Conservation (phyloP, 352 stramenopile species). For the Globisporangium heterothallicum region DNA sequence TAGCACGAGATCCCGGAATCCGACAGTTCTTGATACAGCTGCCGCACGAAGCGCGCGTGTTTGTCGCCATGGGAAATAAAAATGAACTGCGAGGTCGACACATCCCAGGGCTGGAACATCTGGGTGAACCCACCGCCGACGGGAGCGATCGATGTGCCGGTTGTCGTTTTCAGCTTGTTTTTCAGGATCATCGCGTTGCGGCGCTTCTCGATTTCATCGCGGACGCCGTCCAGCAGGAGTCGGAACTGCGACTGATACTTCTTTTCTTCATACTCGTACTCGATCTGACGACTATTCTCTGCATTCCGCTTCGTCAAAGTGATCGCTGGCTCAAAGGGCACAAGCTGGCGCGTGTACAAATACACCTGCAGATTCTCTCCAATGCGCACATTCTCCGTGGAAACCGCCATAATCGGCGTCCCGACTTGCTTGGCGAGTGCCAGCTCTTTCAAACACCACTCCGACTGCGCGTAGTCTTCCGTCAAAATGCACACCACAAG, state of each 20-base stretch:
- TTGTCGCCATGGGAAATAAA: conserved; percentile 79
- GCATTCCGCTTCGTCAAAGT: conserved; percentile 41
- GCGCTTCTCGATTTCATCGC: conserved; percentile 80
- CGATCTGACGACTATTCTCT: conserved; percentile 57
- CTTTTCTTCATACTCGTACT: conserved; percentile 72
- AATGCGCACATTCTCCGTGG: conserved; percentile 58
- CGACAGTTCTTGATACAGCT: conserved; percentile 56
- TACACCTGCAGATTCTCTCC: conserved; percentile 78
- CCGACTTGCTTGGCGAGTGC: conserved; percentile 76
- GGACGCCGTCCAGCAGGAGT: conserved; percentile 70
- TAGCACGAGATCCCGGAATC: conserved; percentile 54
- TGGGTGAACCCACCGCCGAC: conserved; percentile 37
- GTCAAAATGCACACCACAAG: conserved; percentile 75
- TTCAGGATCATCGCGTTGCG: conserved; percentile 36
- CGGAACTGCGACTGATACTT: conserved; percentile 75
- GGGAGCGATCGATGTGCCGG: conserved; percentile 24
- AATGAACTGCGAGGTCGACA: conserved; percentile 45
- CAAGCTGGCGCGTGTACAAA: conserved; percentile 76
- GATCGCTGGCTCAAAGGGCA: conserved; percentile 72
- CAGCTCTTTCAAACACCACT: conserved; percentile 84
- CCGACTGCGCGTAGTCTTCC: conserved; percentile 71
- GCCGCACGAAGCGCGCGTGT: conserved; percentile 60
- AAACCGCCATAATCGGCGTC: conserved; percentile 72
- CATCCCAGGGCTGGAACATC: conserved; percentile 61
- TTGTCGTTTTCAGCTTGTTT: conserved; percentile 29